These are phyloP conservation scores for Alternaria rosae DNA, from an alignment of 2,329 filamentous ascomycete genomes.

Conservation along the genomic window DNA sequence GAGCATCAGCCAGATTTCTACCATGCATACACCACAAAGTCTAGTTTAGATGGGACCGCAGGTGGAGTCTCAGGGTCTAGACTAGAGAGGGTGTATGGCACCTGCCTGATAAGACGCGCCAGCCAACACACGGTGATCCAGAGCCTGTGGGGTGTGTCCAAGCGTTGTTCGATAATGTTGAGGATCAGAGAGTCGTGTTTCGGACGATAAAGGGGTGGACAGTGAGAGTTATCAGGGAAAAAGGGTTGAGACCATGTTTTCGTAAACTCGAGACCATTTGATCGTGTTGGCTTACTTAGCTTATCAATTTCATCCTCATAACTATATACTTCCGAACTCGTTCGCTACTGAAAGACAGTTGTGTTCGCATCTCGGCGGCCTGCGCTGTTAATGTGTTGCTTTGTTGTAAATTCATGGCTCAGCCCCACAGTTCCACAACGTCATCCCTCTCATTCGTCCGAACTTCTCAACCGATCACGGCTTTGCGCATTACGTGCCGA, in stretches of 20 bases:
- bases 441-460: neutral
- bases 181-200: too few species aligned
- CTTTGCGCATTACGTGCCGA: neutral
- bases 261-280: neutral
- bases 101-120: too few species aligned
- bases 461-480: neutral
- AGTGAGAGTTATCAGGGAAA: neutral
- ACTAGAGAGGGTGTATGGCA: neutral
- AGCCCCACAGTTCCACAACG: neutral
- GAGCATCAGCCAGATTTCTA: neutral
- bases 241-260: neutral
- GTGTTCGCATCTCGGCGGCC: neutral
- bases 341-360: neutral
- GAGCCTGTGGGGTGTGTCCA: neutral
- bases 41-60: neutral
- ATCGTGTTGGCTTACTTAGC: neutral
- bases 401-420: neutral
- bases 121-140: neutral
- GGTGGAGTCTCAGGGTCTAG: neutral
- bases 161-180: too few species aligned
- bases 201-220: neutral
- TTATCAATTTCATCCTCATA: neutral
- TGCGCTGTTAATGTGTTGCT: neutral
- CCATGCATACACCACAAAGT: neutral
- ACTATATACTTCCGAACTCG: neutral